phyloP scores from a whole-genome alignment of 2,329 filamentous ascomycete genomes.

The Aureobasidium sp. region DNA sequence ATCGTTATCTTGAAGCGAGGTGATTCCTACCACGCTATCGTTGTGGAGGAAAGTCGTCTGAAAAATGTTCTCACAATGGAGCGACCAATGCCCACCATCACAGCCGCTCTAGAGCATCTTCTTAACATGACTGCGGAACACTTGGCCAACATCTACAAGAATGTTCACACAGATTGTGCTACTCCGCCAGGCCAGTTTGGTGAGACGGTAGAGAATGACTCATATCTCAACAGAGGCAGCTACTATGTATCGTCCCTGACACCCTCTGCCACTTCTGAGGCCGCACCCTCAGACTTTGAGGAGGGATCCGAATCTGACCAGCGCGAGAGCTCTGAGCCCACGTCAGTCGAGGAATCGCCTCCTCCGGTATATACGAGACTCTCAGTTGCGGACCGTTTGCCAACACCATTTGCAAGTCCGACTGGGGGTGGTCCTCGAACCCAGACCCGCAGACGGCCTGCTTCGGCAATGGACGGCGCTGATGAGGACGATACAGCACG shows the following conservation, averaged over 20 bases:
- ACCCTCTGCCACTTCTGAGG: background rate
- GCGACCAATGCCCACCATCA: background rate
- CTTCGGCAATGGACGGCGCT: background rate
- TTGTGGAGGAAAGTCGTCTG: background rate
- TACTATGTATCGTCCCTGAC: background rate
- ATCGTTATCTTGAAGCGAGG: background rate
- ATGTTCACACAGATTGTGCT: too few species aligned
- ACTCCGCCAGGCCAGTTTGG: background rate
- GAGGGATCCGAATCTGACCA: background rate
- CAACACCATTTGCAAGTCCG: background rate
- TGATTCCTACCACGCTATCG: background rate
- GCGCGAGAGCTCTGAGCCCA: background rate
- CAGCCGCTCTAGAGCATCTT: background rate
- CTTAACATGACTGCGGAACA: background rate
- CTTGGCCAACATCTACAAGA: background rate
- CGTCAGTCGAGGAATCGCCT: background rate
- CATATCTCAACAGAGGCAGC: background rate
- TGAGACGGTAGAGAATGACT: background rate
- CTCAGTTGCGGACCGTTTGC: background rate
- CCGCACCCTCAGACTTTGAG: too few species aligned
- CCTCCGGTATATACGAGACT: background rate
- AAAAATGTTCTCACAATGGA: background rate
- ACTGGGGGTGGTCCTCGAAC: background rate
- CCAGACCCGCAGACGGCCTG: background rate
- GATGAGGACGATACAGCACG: background rate